Percentiles rank a stretch among this genome's conserved stretches.
These are phyloP conservation scores for Backusella parvicylindrica DNA, from an alignment of 192 early-diverging fungal species.

Conservation along the genomic window DNA sequence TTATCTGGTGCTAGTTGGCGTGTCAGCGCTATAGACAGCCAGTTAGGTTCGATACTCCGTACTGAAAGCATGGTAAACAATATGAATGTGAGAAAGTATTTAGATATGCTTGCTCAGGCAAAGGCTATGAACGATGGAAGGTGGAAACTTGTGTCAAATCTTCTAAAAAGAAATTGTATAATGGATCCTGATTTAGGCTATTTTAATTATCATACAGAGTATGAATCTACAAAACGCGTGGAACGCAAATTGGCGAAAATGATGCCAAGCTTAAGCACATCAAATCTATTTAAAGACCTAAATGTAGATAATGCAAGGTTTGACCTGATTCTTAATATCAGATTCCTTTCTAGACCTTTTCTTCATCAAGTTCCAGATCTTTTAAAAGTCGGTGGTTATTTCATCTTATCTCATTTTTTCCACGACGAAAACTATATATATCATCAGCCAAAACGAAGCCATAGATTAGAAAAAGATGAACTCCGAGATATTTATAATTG, in stretches of 20 bases:
- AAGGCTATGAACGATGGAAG: slow-evolving; percentile 29
- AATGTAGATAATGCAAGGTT: neutral
- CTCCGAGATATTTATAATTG: slow-evolving; percentile 9
- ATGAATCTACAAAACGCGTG: neutral
- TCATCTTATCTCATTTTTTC: slow-evolving; percentile 41
- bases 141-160: slow-evolving; percentile 14
- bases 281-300: neutral
- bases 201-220: slow-evolving; percentile 19
- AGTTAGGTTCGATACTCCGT: slow-evolving; percentile 10
- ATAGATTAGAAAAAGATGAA: slow-evolving; percentile 31
- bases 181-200: slow-evolving; percentile 13
- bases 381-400: slow-evolving; percentile 33
- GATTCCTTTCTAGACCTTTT: slow-evolving; percentile 32
- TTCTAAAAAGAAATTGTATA: neutral
- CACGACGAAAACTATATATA: slow-evolving; percentile 22
- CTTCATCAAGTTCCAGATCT: slow-evolving; percentile 19
- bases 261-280: neutral
- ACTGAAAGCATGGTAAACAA: slow-evolving; percentile 16
- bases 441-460: slow-evolving; percentile 20
- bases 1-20: slow-evolving; percentile 20
- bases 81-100: neutral
- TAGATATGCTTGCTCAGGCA: slow-evolving; percentile 15
- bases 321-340: slow-evolving; percentile 36
- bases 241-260: neutral
- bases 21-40: slow-evolving; percentile 27